phyloP scores from a whole-genome alignment of 1,284 basidiomycete genomes.

The Hemileia vastatrix region DNA sequence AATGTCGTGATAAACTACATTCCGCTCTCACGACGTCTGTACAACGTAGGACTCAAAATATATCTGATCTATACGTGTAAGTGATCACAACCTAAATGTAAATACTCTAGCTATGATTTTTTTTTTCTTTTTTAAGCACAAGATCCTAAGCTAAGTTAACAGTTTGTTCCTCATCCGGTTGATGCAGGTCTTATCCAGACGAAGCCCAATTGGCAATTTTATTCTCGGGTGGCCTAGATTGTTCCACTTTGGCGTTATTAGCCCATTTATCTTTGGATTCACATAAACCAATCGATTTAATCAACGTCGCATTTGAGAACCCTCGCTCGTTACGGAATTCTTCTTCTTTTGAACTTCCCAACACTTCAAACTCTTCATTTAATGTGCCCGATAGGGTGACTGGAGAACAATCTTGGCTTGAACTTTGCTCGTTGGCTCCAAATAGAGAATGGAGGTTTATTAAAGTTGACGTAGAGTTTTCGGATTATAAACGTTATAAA shows the following conservation, averaged over 20 bases:
- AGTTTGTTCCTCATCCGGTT: background rate
- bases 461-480: slow-evolving; percentile 16
- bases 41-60: background rate
- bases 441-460: slow-evolving; percentile 80
- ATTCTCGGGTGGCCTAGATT: slow-evolving; percentile 95
- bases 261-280: slow-evolving; percentile 65
- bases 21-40: background rate
- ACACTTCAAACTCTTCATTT: slow-evolving; percentile 35
- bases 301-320: slow-evolving; percentile 95
- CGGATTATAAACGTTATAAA: slow-evolving; percentile 21
- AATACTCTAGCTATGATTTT: background rate
- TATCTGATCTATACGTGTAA: slow-evolving; percentile 1
- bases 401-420: slow-evolving; percentile 64
- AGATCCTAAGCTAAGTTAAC: background rate
- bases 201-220: slow-evolving; percentile 66
- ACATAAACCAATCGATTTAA: slow-evolving; percentile 75
- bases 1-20: background rate
- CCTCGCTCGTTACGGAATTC: slow-evolving; percentile 54
- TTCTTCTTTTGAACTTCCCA: background rate
- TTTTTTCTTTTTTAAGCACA: too few relatives aligned
- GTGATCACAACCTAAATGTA: background rate
- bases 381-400: slow-evolving; percentile 78
- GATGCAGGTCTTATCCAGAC: slow-evolving; percentile 15
- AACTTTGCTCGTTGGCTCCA: slow-evolving; percentile 63
- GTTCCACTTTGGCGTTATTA: slow-evolving; percentile 67